A percentile compares a stretch with the other conserved stretches of the same genome.
phyloP scores from a whole-genome alignment of 2,329 filamentous ascomycete genomes.

The Neopestalotiopsis sp. region DNA sequence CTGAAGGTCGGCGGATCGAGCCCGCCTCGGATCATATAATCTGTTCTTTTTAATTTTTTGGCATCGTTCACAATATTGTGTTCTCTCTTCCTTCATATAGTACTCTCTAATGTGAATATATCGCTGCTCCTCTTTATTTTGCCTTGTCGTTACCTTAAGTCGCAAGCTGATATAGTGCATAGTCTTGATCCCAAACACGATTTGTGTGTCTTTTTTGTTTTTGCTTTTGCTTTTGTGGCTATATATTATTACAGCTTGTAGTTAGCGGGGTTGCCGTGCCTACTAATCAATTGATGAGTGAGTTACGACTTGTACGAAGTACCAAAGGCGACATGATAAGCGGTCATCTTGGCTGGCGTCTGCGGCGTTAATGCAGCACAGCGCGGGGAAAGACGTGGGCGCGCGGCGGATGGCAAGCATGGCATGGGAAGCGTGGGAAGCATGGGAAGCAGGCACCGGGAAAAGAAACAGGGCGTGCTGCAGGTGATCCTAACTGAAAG shows the following conservation, averaged over 20 bases:
- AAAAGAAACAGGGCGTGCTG: neutral
- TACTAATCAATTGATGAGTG: neutral
- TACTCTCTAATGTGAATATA: too few species aligned
- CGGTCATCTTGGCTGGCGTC: neutral
- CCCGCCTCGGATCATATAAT: conserved; percentile 24
- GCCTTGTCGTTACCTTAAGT: too few species aligned
- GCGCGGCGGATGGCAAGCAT: neutral
- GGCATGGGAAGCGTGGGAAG: neutral
- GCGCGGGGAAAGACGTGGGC: neutral
- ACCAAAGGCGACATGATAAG: neutral
- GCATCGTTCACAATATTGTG: too few species aligned
- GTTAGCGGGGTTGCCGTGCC: neutral
- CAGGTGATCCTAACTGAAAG: conserved; percentile 1
- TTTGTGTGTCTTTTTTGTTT: neutral
- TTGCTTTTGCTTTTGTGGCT: neutral
- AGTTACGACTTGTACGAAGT: neutral
- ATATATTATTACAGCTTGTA: neutral
- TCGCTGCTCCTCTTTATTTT: neutral
- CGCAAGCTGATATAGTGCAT: too few species aligned
- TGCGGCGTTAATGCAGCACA: neutral
- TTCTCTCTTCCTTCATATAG: too few species aligned
- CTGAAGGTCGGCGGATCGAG: conserved; percentile 43
- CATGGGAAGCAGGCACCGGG: neutral
- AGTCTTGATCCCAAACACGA: too few species aligned
- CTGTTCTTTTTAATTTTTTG: neutral